phyloP scores from a whole-genome alignment of 2,329 filamentous ascomycete species.

The Pseudogymnoascus sp. region DNA sequence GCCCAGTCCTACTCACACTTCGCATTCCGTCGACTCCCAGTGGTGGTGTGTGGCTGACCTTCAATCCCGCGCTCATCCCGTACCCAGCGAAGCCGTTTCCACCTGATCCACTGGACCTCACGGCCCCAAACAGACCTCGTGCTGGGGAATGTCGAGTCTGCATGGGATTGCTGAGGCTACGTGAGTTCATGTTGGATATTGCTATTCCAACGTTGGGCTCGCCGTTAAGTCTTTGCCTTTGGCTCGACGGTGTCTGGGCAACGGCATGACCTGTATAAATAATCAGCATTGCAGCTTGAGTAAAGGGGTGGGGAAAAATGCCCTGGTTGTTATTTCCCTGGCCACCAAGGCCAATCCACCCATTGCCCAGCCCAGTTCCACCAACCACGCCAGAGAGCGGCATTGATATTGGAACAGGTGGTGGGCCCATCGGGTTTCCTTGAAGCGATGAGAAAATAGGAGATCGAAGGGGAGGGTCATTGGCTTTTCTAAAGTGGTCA shows the following conservation, averaged over 20 bases:
- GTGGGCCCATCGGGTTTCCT: not conserved
- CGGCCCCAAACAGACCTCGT: constrained; percentile 15
- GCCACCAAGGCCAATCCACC: not conserved
- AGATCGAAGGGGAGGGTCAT: not conserved
- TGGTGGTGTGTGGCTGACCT: constrained; percentile 24
- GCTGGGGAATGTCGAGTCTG: constrained; percentile 10
- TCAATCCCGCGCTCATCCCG: constrained; percentile 29
- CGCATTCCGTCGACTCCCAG: not conserved
- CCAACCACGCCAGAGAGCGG: not conserved
- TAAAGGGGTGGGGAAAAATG: not conserved
- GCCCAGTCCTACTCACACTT: not conserved
- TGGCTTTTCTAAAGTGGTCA: constrained; percentile 17
- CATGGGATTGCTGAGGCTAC: constrained; percentile 16
- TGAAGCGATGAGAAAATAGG: not conserved
- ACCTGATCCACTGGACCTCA: constrained; percentile 17
- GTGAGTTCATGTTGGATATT: constrained; percentile 13
- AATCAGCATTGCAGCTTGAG: not conserved
- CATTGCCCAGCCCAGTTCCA: not conserved
- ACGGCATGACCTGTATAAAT: constrained; percentile 17
- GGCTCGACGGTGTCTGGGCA: constrained; percentile 25
- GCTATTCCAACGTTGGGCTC: constrained; percentile 13
- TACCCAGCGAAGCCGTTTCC: constrained; percentile 23
- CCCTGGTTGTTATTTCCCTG: not conserved
- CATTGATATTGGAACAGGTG: not conserved
- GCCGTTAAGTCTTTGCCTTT: constrained; percentile 22